Percentiles rank a stretch among this genome's conserved stretches.
These are phyloP conservation scores for Aspergillus pseudotamarii DNA, from an alignment of 2,329 filamentous ascomycete species.

Conservation along the genomic window DNA sequence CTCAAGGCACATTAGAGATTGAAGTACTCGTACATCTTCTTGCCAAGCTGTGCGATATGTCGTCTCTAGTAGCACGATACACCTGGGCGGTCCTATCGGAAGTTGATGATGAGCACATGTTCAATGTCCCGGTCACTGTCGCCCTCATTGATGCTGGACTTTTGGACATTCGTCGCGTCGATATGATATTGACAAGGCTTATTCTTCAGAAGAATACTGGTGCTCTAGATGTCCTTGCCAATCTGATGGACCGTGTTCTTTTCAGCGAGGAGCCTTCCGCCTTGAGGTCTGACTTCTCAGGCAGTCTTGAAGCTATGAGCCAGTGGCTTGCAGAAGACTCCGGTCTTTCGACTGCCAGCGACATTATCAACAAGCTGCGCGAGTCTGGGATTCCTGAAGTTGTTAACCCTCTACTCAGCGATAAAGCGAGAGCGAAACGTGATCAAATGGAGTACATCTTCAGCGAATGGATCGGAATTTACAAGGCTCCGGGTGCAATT, in stretches of 20 bases:
- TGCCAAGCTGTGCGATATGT: constrained; percentile 63
- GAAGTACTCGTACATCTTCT: constrained; percentile 66
- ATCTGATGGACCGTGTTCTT: constrained; percentile 75
- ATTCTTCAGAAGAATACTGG: constrained; percentile 70
- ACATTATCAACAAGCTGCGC: constrained; percentile 68
- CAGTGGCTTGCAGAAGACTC: constrained; percentile 78
- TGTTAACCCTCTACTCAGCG: constrained; percentile 56
- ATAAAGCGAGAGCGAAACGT: constrained; percentile 62
- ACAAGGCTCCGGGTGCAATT: constrained; percentile 73
- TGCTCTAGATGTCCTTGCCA: constrained; percentile 78
- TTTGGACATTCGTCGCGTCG: constrained; percentile 66
- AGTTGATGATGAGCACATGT: constrained; percentile 62
- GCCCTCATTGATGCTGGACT: constrained; percentile 62
- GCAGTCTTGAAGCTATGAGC: constrained; percentile 79
- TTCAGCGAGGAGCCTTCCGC: constrained; percentile 76
- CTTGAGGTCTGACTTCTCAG: constrained; percentile 81
- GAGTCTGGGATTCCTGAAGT: constrained; percentile 60
- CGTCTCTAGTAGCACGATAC: constrained; percentile 58
- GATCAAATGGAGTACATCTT: constrained; percentile 95
- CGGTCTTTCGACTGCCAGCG: constrained; percentile 64
- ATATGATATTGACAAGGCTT: constrained; percentile 72
- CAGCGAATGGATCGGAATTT: constrained; percentile 88
- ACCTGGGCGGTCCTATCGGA: constrained; percentile 52
- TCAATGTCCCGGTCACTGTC: constrained; percentile 64
- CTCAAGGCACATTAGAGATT: constrained; percentile 59